These are phyloP conservation scores for Vitis hybrid DNA, from an alignment of 177 flowering plant species.

Conservation along the genomic window DNA sequence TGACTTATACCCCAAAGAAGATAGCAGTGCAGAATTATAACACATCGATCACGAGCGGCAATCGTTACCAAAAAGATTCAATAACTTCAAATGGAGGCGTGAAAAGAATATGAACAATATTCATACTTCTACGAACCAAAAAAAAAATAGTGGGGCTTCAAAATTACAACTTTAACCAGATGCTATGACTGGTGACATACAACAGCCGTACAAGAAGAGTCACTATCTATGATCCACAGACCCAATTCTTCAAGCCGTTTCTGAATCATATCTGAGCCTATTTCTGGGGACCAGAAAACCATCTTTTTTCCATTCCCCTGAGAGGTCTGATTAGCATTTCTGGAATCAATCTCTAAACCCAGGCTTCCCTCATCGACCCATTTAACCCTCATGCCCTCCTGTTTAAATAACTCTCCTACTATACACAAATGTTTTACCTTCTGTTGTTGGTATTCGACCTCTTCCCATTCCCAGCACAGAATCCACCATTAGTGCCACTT, in stretches of 20 bases:
- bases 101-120: not conserved
- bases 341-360: constrained; percentile 28
- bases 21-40: no score
- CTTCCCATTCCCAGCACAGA: constrained; percentile 6
- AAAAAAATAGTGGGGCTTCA: no score
- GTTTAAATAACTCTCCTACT: constrained; percentile 36
- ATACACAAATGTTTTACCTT: constrained; percentile 28
- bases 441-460: constrained; percentile 11
- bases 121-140: not conserved
- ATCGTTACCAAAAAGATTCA: no score
- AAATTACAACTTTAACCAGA: not conserved
- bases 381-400: constrained; percentile 34
- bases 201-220: constrained; percentile 72
- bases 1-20: no score
- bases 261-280: constrained; percentile 27
- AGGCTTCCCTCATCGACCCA: constrained; percentile 40
- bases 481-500: constrained; percentile 23
- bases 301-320: constrained; percentile 30
- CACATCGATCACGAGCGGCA: no score
- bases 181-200: constrained; percentile 59
- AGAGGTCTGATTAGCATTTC: constrained; percentile 23
- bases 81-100: no score
- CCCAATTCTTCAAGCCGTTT: constrained; percentile 45
- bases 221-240: constrained; percentile 67
- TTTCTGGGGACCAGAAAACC: constrained; percentile 56